Percentiles rank a stretch among this genome's conserved stretches.
These are phyloP conservation scores for Mitragyna speciosa DNA, from an alignment of 257 asterid genomes.

Conservation along the genomic window DNA sequence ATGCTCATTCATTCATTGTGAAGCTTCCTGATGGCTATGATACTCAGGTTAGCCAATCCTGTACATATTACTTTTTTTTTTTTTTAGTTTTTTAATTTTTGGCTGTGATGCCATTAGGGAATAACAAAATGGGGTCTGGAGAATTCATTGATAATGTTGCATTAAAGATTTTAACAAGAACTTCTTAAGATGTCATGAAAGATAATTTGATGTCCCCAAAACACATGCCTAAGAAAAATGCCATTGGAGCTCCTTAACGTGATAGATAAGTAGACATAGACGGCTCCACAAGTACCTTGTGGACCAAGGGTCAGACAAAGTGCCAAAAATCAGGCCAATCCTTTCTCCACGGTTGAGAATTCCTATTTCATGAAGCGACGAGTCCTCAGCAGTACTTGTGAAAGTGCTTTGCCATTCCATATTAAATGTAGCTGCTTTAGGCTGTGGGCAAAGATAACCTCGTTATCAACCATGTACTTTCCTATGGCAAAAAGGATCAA, in stretches of 20 bases:
- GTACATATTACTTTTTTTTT: not conserved
- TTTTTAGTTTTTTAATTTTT: not conserved
- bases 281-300: slow-evolving; percentile 16
- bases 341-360: not conserved
- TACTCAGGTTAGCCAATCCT: slow-evolving; percentile 55
- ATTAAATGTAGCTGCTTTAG: slow-evolving; percentile 7
- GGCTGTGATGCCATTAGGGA: not conserved
- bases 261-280: not conserved
- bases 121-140: not conserved
- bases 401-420: not conserved
- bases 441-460: slow-evolving; percentile 12
- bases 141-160: not conserved
- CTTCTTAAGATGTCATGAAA: not conserved
- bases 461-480: slow-evolving; percentile 23
- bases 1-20: slow-evolving; percentile 74
- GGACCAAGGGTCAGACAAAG: slow-evolving; percentile 4
- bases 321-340: slow-evolving; percentile 11
- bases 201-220: slow-evolving; percentile 5
- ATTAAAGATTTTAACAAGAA: slow-evolving; percentile 13
- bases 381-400: not conserved
- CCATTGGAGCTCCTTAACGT: not conserved
- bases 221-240: slow-evolving; percentile 4
- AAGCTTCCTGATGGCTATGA: slow-evolving; percentile 83
- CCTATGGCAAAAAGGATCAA: slow-evolving; percentile 20
- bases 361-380: not conserved